Conservation (phyloP, 352 stramenopile species). For the Globisporangium polare region DNA sequence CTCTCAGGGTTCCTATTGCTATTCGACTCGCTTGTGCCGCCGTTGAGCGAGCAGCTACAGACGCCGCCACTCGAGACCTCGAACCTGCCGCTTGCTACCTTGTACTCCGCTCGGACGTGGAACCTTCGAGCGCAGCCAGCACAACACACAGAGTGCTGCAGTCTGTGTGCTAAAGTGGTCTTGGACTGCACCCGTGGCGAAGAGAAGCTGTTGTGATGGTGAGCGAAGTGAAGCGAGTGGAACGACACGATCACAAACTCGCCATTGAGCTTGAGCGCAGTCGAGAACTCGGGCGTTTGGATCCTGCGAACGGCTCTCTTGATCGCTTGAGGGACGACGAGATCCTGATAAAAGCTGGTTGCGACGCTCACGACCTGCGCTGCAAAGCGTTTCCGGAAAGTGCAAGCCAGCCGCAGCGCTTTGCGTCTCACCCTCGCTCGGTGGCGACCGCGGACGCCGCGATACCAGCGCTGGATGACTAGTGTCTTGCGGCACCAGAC, state of each 20-base stretch:
- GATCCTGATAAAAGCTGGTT: conserved; percentile 26
- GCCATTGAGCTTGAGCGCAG: conserved; percentile 45
- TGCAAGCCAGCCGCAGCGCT: conserved; percentile 28
- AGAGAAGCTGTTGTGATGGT: background rate
- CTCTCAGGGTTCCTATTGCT: conserved; percentile 12
- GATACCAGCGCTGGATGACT: conserved; percentile 61
- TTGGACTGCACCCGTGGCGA: no score
- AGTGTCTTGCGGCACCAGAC: conserved; percentile 41
- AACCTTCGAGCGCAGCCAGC: conserved; percentile 42
- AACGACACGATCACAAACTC: conserved; percentile 60
- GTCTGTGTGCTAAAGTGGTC: background rate
- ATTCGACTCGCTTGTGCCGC: conserved; percentile 6
- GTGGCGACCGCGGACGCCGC: conserved; percentile 33
- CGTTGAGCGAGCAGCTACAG: conserved; percentile 46
- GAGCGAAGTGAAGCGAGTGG: conserved; percentile 36
- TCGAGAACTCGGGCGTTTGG: conserved; percentile 34
- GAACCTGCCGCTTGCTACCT: conserved; percentile 21
- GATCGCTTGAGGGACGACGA: conserved; percentile 27
- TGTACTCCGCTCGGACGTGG: conserved; percentile 32
- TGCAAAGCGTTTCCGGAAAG: conserved; percentile 28
- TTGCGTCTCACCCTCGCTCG: conserved; percentile 23
- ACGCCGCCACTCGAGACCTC: conserved; percentile 25
- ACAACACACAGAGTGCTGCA: conserved; percentile 17
- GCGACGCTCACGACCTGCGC: conserved; percentile 23
- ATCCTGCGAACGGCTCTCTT: conserved; percentile 29